Evolutionary conservation across 2,329 filamentous ascomycete species (phyloP).

Genomic region (Xylaria sp.): DNA sequence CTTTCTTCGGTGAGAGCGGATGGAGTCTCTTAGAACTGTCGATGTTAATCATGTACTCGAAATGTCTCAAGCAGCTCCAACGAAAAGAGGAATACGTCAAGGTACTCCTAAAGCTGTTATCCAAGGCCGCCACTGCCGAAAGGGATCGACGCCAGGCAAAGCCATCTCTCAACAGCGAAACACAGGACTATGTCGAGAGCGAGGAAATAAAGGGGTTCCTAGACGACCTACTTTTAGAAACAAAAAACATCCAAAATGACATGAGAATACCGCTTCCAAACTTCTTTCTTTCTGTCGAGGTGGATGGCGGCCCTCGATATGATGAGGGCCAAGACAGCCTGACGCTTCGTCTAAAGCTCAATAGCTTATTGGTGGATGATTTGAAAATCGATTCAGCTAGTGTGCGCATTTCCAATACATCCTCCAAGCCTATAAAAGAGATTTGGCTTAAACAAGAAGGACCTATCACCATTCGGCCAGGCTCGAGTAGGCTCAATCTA

Average conservation of each 20-base stretch:
- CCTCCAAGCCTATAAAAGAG: conserved; percentile 70
- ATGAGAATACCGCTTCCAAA: conserved; percentile 74
- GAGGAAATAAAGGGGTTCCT: conserved; percentile 61
- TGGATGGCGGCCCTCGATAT: conserved; percentile 77
- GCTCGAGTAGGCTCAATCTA: conserved; percentile 60
- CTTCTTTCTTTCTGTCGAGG: conserved; percentile 77
- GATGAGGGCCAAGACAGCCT: conserved; percentile 80
- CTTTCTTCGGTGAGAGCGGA: conserved; percentile 79
- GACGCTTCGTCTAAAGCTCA: conserved; percentile 72
- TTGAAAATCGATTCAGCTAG: conserved; percentile 73
- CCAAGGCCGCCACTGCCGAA: conserved; percentile 70
- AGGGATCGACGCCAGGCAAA: conserved; percentile 59
- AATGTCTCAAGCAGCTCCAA: conserved; percentile 81
- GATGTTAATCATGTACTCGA: conserved; percentile 86
- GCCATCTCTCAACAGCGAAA: conserved; percentile 51
- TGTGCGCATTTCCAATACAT: conserved; percentile 69
- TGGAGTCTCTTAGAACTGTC: conserved; percentile 85
- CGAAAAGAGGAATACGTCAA: conserved; percentile 82
- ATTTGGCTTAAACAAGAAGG: conserved; percentile 69
- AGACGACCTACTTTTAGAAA: conserved; percentile 59
- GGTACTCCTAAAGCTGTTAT: conserved; percentile 78
- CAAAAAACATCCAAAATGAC: conserved; percentile 63
- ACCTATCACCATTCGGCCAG: conserved; percentile 63
- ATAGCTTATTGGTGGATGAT: conserved; percentile 77
- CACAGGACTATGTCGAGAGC: conserved; percentile 50